Evolutionary conservation across 371 early-diverging fungal species (phyloP), one percentile per base, ranked within the genome.

Genomic region (Lichtheimia hyalospora): DNA sequence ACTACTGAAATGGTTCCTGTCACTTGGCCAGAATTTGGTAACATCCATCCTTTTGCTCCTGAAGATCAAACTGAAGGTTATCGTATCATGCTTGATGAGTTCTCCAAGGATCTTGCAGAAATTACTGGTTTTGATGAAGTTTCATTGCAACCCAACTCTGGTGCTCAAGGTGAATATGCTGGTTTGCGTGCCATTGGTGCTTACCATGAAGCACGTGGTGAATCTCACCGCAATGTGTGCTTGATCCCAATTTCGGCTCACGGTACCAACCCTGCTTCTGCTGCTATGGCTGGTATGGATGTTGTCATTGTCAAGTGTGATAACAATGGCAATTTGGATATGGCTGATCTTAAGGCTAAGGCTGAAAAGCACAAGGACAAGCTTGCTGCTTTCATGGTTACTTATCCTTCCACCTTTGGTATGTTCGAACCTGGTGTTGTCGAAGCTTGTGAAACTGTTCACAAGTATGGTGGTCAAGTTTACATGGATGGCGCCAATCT

Each of bases 401-500:
- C 98, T 8, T 97, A 96, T 61, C 98, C 98, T 25, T 96, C 96
- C 54, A 98, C 98, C 41, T 98, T 89, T 79, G 98, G 98, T 71
- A 93, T 96, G 60, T 97, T 97, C 66, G 98, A 98, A 78, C 89
- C 90, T 49, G 89, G 88, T 57, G 90, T 97, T 27, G 66, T 81
- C 60, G 89, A 93, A 40, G 95, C 92, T 10, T 93, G 92, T 73
- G 77, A 93, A 50, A 85, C 96, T 58, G 86, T 98, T 25, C 98
- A 98, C 73, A 67, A 75, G 13, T 58, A 88, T 65, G 97, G 98
- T 64, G 98, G 98, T 52, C 96, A 95, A 74, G 97, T 97, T n/a
- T 98, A 98, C 78, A 92, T 98, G 92, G 98, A 98, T 70, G 98
- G 98, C 60, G 98, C 98, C 59, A 98, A 98, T 84, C 81, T 98